phyloP scores from a whole-genome alignment of 257 asterid species.

The Penstemon eatonii region DNA sequence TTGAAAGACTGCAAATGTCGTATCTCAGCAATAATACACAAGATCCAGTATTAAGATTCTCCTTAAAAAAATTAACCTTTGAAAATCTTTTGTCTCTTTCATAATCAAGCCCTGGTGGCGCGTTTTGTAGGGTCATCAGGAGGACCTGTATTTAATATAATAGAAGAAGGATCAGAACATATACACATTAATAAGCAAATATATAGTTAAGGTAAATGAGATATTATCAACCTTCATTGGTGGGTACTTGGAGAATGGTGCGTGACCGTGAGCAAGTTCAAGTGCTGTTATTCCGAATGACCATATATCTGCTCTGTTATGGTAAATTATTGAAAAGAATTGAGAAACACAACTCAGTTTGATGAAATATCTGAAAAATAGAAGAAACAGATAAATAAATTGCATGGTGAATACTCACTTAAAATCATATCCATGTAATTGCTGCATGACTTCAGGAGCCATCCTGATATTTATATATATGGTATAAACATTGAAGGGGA shows the following conservation, averaged over 20 bases:
- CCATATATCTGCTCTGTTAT: slow-evolving; percentile 98
- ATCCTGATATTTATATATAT: slow-evolving; percentile 54
- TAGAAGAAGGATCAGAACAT: slow-evolving; percentile 27
- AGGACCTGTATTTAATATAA: slow-evolving; percentile 68
- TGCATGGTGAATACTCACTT: slow-evolving; percentile 54
- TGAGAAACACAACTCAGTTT: slow-evolving; percentile 23
- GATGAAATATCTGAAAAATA: background rate
- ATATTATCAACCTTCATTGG: slow-evolving; percentile 86
- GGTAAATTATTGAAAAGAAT: slow-evolving; percentile 33
- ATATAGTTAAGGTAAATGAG: slow-evolving; percentile 16
- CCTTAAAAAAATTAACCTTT: slow-evolving; percentile 59
- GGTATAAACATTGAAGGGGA: slow-evolving; percentile 11
- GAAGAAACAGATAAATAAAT: slow-evolving; percentile 10
- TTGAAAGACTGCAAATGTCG: slow-evolving; percentile 72
- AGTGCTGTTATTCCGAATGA: slow-evolving; percentile 98
- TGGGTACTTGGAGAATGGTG: slow-evolving; percentile 98
- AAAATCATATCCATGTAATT: slow-evolving; percentile 96
- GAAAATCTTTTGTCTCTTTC: slow-evolving; percentile 96
- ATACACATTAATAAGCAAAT: slow-evolving; percentile 20
- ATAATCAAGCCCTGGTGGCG: slow-evolving; percentile 98
- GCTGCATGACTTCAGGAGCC: slow-evolving; percentile 99
- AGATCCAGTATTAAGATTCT: slow-evolving; percentile 23
- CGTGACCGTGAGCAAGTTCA: slow-evolving; percentile 99
- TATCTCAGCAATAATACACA: slow-evolving; percentile 35
- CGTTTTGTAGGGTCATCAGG: slow-evolving; percentile 97